Base-by-base conservation (phyloP, 2,329 filamentous ascomycete genomes). In the Fusarium musae region DNA sequence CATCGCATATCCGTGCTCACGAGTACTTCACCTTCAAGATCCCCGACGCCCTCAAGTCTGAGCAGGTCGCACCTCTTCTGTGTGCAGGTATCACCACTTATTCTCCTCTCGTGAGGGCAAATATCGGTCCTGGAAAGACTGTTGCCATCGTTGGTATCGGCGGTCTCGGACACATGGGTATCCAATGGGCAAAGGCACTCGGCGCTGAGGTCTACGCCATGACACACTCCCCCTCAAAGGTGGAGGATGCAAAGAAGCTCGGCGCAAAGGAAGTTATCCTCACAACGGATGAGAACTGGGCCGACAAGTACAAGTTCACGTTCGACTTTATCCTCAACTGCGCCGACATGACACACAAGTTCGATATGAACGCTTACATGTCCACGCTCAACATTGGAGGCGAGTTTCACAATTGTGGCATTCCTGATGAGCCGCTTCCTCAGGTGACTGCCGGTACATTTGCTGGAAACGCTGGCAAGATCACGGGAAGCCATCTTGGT, bases 11-110 rank as follows among this genome's bases (percentile, higher is more conserved):
- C 30, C 82, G 86, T 32, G 85, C 83, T 0, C 86, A 87, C 66
- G 84, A 86, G 74, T 85, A 87, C 80, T 95, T 93, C 72, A 85
- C 85, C 37, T 86, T 90, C 75, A 87, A 87, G 70, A 88, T 90
- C 42, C 88, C 88, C 0, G 87, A 89, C n/a, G 79, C 78, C 2
- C 80, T 90, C 15, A 80, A 84, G 12, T 84, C 84, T 0, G 84
- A 86, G 37, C 78, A 84, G 3, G 87, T 85, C 0, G 88, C 93
- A 3, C 93, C 93, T 2, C 90, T 96, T 84, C 86, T 96, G 34
- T 96, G 93, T 78, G 93, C 90, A 3, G 93, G 94, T 3, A 87
- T 96, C 59, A 96, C 93, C 0, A 88, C 92, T 0, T 96, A 89
- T 79, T 88, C 88, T 9, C 93, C 93, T 0, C 82, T 96, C 21